A percentile compares a stretch with the other conserved stretches of the same genome.
phyloP scores from a whole-genome alignment of 371 early-diverging fungal genomes.

The Mortierella sp. region DNA sequence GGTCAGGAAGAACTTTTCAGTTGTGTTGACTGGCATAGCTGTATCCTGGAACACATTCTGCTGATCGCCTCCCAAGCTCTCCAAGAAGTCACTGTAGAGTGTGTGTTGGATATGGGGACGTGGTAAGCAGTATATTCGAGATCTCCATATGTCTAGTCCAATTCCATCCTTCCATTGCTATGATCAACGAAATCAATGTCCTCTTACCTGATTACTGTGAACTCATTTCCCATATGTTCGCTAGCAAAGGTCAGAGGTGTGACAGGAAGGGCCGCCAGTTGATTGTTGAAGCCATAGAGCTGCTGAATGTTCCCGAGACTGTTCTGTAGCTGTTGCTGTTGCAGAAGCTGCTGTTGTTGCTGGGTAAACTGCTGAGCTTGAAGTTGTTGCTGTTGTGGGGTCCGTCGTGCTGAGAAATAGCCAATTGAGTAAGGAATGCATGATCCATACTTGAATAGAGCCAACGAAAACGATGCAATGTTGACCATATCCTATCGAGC shows the following conservation, averaged over 20 bases:
- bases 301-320: conserved; percentile 10
- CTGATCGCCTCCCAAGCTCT: conserved; percentile 66
- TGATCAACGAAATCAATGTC: too few relatives aligned
- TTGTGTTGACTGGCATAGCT: conserved; percentile 64
- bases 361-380: conserved; percentile 13
- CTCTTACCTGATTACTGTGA: conserved; percentile 76
- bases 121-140: too few relatives aligned
- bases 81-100: conserved; percentile 68
- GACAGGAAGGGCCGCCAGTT: conserved; percentile 44
- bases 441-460: background rate
- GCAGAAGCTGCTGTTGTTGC: conserved; percentile 1
- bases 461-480: background rate
- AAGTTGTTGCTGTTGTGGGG: conserved; percentile 28
- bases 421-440: background rate
- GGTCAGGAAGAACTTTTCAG: conserved; percentile 88
- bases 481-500: too few relatives aligned
- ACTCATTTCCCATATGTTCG: conserved; percentile 84
- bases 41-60: conserved; percentile 41
- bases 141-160: too few relatives aligned
- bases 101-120: background rate
- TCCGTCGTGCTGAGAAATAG: conserved; percentile 20
- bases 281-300: conserved; percentile 40
- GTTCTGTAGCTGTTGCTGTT: conserved; percentile 12
- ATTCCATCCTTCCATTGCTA: too few relatives aligned
- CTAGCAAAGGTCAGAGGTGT: conserved; percentile 80